Conservation (phyloP, 2,329 filamentous ascomycete species). For the Talaromyces sp. region DNA sequence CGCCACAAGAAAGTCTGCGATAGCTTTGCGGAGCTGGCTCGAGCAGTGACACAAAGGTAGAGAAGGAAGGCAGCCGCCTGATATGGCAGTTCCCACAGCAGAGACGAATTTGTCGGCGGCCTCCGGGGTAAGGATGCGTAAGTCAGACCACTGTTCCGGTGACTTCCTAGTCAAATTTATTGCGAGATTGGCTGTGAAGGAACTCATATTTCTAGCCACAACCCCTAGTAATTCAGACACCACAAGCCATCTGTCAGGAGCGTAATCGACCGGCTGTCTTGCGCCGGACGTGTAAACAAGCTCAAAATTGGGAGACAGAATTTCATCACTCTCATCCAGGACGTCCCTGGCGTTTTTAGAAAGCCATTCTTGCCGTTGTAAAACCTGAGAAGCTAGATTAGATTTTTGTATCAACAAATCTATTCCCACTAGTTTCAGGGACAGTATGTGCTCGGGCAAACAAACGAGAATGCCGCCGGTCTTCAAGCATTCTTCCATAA, state of each 20-base stretch:
- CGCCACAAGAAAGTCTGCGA: no score
- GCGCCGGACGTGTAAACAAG: conserved; percentile 59
- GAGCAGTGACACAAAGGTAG: not conserved
- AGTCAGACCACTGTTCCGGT: no score
- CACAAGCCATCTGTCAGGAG: conserved; percentile 53
- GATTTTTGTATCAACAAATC: conserved; percentile 41
- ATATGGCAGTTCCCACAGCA: not conserved
- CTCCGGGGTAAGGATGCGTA: not conserved
- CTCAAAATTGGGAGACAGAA: conserved; percentile 57
- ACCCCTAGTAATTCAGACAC: conserved; percentile 50
- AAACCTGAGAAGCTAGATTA: conserved; percentile 28
- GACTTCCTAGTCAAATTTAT: not conserved
- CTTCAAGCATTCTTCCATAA: conserved; percentile 40
- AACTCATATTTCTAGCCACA: not conserved
- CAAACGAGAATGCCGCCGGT: conserved; percentile 54
- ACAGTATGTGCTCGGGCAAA: conserved; percentile 50
- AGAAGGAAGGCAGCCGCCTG: not conserved
- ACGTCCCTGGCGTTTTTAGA: conserved; percentile 48
- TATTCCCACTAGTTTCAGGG: conserved; percentile 58
- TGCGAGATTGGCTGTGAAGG: not conserved
- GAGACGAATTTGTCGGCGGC: not conserved
- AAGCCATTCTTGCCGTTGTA: conserved; percentile 45
- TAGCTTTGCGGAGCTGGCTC: no score
- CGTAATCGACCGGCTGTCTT: conserved; percentile 48
- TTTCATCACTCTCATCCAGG: conserved; percentile 62